A percentile compares a stretch with the other conserved stretches of the same genome.
These are phyloP conservation scores for Dalbergia cochinchinensis DNA, from an alignment of 306 rosid species.

Conservation along the genomic window DNA sequence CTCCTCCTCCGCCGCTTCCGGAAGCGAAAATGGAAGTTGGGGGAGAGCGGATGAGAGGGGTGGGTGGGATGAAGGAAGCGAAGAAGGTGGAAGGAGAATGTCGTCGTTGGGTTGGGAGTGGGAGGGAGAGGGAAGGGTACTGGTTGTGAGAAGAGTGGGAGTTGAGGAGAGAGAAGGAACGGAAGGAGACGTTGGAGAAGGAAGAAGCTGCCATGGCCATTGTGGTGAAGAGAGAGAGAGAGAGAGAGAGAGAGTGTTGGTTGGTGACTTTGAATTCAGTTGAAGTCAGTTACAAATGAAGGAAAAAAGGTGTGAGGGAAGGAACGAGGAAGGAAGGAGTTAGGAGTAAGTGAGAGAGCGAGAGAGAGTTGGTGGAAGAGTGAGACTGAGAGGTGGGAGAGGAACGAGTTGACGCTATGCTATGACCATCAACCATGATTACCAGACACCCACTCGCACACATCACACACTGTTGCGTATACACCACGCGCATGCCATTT, in stretches of 20 bases:
- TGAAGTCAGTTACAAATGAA: background rate
- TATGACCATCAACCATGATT: too few relatives aligned
- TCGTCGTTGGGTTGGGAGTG: slow-evolving; percentile 1
- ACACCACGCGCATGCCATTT: too few relatives aligned
- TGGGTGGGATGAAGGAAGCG: slow-evolving; percentile 30
- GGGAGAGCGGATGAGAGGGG: slow-evolving; percentile 39
- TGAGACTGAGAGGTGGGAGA: background rate
- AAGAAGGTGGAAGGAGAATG: slow-evolving; percentile 29
- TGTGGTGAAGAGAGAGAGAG: background rate
- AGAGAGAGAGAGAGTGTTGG: background rate
- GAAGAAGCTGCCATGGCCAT: slow-evolving; percentile 60
- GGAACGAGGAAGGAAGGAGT: background rate
- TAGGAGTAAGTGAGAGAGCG: background rate
- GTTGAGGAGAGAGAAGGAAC: slow-evolving; percentile 44
- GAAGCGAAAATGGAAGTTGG: slow-evolving; percentile 36
- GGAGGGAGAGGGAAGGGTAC: slow-evolving; percentile 45
- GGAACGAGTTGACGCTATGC: background rate
- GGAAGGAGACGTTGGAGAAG: slow-evolving; percentile 56
- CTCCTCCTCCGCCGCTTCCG: slow-evolving; percentile 18
- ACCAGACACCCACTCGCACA: too few relatives aligned
- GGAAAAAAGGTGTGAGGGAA: background rate
- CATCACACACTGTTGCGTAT: too few relatives aligned
- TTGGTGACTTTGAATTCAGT: background rate
- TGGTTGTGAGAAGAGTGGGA: background rate
- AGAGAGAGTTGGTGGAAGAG: background rate